Evolutionary conservation across 129 eudicot genomes (phyloP).

Genomic region (Erigeron canadensis): DNA sequence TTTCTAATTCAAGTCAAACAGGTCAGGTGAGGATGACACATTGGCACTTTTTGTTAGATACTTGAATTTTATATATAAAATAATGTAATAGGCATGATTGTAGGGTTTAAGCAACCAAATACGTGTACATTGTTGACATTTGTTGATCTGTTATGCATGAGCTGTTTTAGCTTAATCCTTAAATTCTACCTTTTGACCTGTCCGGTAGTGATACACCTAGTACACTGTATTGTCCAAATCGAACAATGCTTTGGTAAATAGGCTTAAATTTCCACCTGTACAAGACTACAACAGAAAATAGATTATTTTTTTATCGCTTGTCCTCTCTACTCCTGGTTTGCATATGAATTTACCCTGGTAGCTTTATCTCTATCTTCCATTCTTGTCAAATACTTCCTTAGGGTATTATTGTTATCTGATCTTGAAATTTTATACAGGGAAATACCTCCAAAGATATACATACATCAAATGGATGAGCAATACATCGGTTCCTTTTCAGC

Average conservation of each 20-base stretch:
- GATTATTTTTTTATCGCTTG: not conserved
- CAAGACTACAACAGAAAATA: not conserved
- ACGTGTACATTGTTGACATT: not conserved
- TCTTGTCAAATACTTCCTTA: conserved; percentile 10
- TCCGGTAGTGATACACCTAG: not conserved
- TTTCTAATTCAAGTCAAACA: not conserved
- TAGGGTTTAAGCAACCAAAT: not conserved
- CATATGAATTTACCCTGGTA: not conserved
- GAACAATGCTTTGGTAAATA: not conserved
- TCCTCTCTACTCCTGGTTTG: not conserved
- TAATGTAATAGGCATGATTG: not conserved
- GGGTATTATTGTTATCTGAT: not conserved
- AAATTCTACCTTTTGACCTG: not conserved
- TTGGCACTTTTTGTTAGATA: not conserved
- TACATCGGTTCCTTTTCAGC: conserved; percentile 36
- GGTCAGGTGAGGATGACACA: not conserved
- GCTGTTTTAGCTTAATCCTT: not conserved
- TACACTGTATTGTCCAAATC: not conserved
- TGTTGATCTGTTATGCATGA: not conserved
- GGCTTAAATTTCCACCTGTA: not conserved
- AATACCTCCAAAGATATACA: conserved; percentile 65
- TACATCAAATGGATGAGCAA: conserved; percentile 51
- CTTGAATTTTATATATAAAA: not conserved
- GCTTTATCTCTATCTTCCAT: not conserved
- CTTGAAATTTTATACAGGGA: conserved; percentile 50